A percentile compares a stretch with the other conserved stretches of the same genome.
phyloP scores from a whole-genome alignment of 2,329 filamentous ascomycete species.

The Ophiostoma tasmaniense region DNA sequence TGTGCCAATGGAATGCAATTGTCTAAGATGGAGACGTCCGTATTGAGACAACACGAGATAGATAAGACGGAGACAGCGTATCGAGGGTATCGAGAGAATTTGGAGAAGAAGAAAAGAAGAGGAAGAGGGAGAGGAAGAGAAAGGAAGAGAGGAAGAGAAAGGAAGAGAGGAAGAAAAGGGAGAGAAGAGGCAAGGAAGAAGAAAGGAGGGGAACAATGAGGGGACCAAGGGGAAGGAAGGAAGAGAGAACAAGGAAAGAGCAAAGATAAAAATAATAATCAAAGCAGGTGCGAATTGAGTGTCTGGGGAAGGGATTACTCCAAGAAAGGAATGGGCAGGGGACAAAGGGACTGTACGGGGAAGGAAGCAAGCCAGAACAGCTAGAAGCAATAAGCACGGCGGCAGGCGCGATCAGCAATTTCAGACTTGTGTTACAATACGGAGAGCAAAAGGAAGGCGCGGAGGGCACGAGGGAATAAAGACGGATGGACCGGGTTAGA shows the following conservation, averaged over 20 bases:
- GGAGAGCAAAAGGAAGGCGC: neutral
- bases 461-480: conserved; percentile 2
- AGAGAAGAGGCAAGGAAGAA: neutral
- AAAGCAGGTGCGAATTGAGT: neutral
- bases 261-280: neutral
- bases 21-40: neutral
- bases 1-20: neutral
- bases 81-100: neutral
- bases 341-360: neutral
- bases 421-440: neutral
- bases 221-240: neutral
- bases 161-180: neutral
- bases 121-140: too few relatives aligned
- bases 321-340: neutral
- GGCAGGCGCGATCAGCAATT: neutral
- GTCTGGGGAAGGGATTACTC: neutral
- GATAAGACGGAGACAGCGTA: neutral
- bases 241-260: neutral
- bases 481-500: conserved; percentile 1
- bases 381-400: neutral
- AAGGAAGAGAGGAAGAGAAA: neutral
- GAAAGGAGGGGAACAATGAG: neutral
- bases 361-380: neutral
- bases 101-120: neutral
- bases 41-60: neutral